Conservation (phyloP, 306 rosid genomes). For the Pueraria montana region DNA sequence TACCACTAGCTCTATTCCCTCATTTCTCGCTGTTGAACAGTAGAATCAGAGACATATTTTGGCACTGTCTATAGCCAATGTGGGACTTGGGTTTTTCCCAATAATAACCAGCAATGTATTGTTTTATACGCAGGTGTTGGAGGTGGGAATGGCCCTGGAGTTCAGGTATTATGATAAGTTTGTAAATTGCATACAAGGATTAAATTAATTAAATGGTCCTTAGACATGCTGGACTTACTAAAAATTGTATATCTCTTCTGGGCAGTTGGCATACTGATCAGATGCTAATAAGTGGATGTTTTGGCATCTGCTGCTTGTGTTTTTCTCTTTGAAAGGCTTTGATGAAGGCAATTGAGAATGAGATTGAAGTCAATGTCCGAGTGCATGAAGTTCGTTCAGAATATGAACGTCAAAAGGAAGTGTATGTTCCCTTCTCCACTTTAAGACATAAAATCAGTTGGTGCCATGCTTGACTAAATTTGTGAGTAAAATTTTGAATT, state of each 20-base stretch:
- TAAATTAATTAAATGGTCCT: constrained; percentile 41
- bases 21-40: too few relatives aligned
- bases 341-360: constrained; percentile 87
- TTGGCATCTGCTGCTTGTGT: constrained; percentile 34
- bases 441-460: constrained; percentile 16
- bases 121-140: constrained; percentile 65
- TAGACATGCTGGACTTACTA: constrained; percentile 2
- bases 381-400: constrained; percentile 95
- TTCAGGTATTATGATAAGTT: constrained; percentile 69
- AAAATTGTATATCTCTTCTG: constrained; percentile 21
- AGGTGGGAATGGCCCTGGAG: constrained; percentile 76
- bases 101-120: constrained; percentile 26
- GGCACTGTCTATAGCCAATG: too few relatives aligned
- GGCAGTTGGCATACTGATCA: constrained; percentile 9
- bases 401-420: constrained; percentile 90
- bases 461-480: constrained; percentile 16
- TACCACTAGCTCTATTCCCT: neutral
- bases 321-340: constrained; percentile 65
- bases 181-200: constrained; percentile 20
- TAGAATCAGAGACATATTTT: too few relatives aligned
- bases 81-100: too few relatives aligned
- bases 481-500: constrained; percentile 16
- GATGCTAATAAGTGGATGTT: constrained; percentile 18
- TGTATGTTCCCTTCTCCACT: constrained; percentile 59
- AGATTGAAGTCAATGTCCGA: constrained; percentile 91